These are phyloP conservation scores for Stentor roeselii DNA, from an alignment of 73 alveolate species.

Conservation along the genomic window DNA sequence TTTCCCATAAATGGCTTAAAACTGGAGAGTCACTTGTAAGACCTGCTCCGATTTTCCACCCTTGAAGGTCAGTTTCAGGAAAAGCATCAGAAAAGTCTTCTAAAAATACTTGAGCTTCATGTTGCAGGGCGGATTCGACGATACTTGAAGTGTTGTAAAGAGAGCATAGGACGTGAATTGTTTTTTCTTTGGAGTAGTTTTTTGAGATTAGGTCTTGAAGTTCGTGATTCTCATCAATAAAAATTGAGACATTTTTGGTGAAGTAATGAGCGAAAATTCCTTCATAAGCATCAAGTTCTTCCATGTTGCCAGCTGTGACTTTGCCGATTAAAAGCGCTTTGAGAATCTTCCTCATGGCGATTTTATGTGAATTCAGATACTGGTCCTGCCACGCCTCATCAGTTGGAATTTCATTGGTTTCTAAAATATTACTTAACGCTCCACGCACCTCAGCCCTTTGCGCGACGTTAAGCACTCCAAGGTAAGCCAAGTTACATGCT, in stretches of 20 bases:
- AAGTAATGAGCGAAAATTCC: background rate
- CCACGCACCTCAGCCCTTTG: constrained; percentile 13
- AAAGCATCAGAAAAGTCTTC: background rate
- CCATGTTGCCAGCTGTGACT: background rate
- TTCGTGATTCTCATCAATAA: constrained; percentile 15
- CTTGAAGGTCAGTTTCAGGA: background rate
- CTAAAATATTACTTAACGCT: background rate
- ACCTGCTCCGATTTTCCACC: constrained; percentile 21
- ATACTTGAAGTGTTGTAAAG: background rate
- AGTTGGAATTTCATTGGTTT: background rate
- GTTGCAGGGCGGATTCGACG: background rate
- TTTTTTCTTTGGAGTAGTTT: background rate
- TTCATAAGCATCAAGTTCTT: constrained; percentile 2
- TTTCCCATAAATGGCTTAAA: background rate
- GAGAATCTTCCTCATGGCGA: background rate
- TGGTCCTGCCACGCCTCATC: constrained; percentile 19
- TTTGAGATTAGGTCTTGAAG: background rate
- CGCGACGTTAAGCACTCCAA: background rate
- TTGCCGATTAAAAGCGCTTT: background rate
- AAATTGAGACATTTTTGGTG: background rate
- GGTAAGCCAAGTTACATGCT: background rate
- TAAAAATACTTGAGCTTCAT: background rate
- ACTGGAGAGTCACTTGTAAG: background rate
- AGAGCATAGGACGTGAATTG: constrained; percentile 2
- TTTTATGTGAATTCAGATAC: background rate